These are phyloP conservation scores for Fraxinus sp. DNA, from an alignment of 305 asterid genomes.

Conservation along the genomic window DNA sequence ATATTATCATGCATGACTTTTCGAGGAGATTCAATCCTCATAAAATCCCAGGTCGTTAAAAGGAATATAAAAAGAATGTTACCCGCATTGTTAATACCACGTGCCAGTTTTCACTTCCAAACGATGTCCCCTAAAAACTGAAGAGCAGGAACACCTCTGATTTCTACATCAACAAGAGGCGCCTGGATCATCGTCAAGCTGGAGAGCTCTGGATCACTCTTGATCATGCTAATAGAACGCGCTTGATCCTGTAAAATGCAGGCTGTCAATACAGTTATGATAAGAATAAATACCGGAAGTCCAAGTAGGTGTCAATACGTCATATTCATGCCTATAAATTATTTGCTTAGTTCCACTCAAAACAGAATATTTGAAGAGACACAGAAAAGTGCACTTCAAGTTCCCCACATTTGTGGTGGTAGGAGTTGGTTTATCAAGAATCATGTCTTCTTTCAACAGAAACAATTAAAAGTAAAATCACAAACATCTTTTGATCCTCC, in stretches of 20 bases:
- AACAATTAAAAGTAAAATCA: not conserved
- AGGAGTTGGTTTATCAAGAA: not conserved
- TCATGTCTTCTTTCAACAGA: not conserved
- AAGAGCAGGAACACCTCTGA: constrained; percentile 89
- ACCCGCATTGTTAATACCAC: not conserved
- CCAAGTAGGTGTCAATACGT: not conserved
- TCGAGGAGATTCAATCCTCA: not conserved
- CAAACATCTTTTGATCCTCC: not conserved
- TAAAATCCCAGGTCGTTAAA: not conserved
- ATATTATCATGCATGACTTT: not conserved
- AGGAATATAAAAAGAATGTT: not conserved
- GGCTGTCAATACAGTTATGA: not conserved
- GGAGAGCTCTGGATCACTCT: constrained; percentile 59
- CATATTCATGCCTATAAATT: not conserved
- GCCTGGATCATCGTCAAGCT: constrained; percentile 58
- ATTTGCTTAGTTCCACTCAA: not conserved
- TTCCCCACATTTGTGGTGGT: not conserved
- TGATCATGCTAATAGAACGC: constrained; percentile 54
- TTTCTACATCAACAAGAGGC: constrained; percentile 85
- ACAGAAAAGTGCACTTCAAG: not conserved
- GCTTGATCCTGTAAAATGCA: constrained; percentile 65
- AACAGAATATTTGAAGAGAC: not conserved
- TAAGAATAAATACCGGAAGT: not conserved
- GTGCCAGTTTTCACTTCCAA: constrained; percentile 54
- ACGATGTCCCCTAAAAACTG: constrained; percentile 77